A percentile compares a stretch with the other conserved stretches of the same genome.
These are phyloP conservation scores for Neofusicoccum ribis DNA, from an alignment of 2,329 filamentous ascomycete genomes.

Conservation along the genomic window DNA sequence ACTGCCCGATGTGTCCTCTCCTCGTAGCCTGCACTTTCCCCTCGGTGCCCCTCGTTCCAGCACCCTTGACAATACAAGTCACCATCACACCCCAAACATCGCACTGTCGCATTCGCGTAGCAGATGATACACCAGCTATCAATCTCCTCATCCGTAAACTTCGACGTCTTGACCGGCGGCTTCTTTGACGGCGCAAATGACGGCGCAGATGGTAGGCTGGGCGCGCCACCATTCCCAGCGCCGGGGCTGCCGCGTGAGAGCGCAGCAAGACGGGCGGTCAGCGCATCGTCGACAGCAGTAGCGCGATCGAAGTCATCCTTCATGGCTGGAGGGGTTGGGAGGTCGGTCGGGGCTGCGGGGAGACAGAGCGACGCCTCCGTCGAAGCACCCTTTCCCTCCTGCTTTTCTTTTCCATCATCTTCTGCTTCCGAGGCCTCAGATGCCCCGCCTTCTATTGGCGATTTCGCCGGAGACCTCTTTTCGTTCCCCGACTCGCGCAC, in stretches of 20 bases:
- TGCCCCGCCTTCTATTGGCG: too few species aligned
- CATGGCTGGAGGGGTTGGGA: conserved; percentile 26
- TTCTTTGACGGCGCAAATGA: conserved; percentile 43
- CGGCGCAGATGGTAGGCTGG: conserved; percentile 48
- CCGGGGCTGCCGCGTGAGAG: conserved; percentile 37
- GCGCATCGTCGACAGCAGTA: conserved; percentile 44
- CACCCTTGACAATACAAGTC: conserved; percentile 76
- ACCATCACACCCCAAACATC: conserved; percentile 69
- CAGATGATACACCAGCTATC: conserved; percentile 82
- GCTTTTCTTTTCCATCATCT: not conserved
- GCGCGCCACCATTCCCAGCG: conserved; percentile 23
- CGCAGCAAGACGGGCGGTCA: conserved; percentile 48
- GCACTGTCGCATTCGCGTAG: conserved; percentile 72
- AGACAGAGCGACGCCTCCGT: conserved; percentile 30
- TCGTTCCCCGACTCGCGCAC: too few species aligned
- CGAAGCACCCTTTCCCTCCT: conserved; percentile 21
- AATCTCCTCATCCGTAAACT: conserved; percentile 67
- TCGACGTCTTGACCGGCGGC: conserved; percentile 27
- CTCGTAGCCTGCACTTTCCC: conserved; percentile 68
- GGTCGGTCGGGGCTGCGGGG: conserved; percentile 46
- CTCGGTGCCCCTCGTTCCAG: conserved; percentile 79
- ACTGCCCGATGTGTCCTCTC: conserved; percentile 69
- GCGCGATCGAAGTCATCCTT: conserved; percentile 29
- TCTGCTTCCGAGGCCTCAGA: too few species aligned
- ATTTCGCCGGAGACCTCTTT: too few species aligned